Conservation (phyloP, 2,329 filamentous ascomycete species). For the Fonsecaea monophora region DNA sequence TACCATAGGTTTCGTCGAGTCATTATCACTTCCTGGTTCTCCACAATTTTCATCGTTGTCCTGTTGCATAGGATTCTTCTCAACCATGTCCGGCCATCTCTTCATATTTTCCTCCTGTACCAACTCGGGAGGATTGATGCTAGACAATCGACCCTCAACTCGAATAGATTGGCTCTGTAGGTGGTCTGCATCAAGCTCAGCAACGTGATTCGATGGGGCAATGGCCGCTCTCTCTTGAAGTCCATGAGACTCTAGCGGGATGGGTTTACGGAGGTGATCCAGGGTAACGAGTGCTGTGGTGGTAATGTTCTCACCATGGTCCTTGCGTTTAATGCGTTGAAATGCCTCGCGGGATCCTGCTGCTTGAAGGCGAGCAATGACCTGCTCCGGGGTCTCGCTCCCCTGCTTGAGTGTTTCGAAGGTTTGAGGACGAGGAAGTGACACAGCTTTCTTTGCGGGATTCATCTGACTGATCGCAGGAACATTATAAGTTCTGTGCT, state of each 20-base stretch:
- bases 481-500: neutral
- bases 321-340: constrained; percentile 19
- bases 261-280: constrained; percentile 20
- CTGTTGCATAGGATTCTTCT: constrained; percentile 4
- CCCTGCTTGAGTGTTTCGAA: constrained; percentile 29
- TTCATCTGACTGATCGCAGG: neutral
- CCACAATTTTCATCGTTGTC: constrained; percentile 37
- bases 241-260: neutral
- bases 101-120: neutral
- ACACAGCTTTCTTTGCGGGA: neutral
- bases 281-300: constrained; percentile 21
- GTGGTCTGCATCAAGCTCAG: neutral
- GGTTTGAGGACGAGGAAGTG: constrained; percentile 17
- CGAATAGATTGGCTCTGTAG: neutral
- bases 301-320: constrained; percentile 13
- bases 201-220: too few relatives aligned
- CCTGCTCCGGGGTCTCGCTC: constrained; percentile 25
- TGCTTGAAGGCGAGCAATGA: constrained; percentile 27
- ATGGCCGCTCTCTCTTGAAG: neutral
- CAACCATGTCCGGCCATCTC: constrained; percentile 19
- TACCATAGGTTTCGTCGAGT: constrained; percentile 25
- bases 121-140: neutral
- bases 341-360: constrained; percentile 16
- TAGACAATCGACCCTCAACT: neutral
- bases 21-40: constrained; percentile 23